phyloP scores from a whole-genome alignment of 768 basidiomycete species.

The Exidia glandulosa region DNA sequence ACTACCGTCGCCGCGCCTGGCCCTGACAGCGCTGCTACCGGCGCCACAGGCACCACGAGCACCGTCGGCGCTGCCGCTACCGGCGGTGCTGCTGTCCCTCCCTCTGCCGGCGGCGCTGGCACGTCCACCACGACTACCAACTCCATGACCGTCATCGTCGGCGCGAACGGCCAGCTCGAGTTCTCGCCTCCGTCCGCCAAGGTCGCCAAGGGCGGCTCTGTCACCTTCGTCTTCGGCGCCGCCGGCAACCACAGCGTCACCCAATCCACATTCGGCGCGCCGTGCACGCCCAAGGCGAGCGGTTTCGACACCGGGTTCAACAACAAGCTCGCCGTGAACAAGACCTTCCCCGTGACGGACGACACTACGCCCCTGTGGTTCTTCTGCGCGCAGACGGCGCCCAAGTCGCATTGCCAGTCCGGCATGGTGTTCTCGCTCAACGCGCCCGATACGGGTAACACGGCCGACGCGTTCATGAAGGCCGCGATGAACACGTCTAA shows the following conservation, averaged over 20 bases:
- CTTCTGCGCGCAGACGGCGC: slow-evolving; percentile 37
- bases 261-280: slow-evolving; percentile 35
- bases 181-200: slow-evolving; percentile 34
- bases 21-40: too few species aligned
- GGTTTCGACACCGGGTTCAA: slow-evolving; percentile 47
- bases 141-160: slow-evolving; percentile 37
- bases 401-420: slow-evolving; percentile 22
- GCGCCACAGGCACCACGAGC: too few species aligned
- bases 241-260: slow-evolving; percentile 43
- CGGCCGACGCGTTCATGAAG: slow-evolving; percentile 25
- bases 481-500: slow-evolving; percentile 21
- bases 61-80: too few species aligned
- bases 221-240: slow-evolving; percentile 42
- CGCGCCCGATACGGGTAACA: slow-evolving; percentile 32
- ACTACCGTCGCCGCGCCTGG: too few species aligned
- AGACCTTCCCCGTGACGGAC: slow-evolving; percentile 33
- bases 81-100: too few species aligned
- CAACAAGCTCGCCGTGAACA: neutral
- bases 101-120: too few species aligned
- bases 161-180: slow-evolving; percentile 22
- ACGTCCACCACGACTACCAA: too few species aligned
- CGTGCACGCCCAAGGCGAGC: slow-evolving; percentile 31
- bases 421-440: slow-evolving; percentile 59
- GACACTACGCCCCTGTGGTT: slow-evolving; percentile 46
- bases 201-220: slow-evolving; percentile 31